Base-by-base conservation (phyloP, 495 filamentous ascomycete species). In the Friedmanniomyces simplex region DNA sequence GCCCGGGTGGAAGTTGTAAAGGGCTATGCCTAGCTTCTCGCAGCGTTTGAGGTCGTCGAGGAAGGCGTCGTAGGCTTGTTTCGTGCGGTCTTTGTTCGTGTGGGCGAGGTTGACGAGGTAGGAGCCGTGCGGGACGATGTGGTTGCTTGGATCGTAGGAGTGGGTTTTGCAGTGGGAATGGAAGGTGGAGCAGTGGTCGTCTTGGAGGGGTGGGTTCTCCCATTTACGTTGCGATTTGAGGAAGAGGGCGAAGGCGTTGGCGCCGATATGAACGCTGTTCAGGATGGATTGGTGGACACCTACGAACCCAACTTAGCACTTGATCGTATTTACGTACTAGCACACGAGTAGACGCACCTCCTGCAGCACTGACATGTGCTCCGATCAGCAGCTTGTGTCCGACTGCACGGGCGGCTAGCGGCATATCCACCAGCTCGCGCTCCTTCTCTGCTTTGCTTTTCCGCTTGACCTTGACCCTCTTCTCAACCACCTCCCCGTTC, bases 1-100 rank as follows among this genome's bases (percentile, higher is more conserved):
- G 50, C 93, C 93, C 0, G 93, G 93, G 68, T 98, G 93, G 75
- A 98, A 97, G 70, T 98, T 98, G 75, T 97, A 98, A 16, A 97
- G 76, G 58, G 71, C 78, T 67, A 98, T 95, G 0, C 87, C 87
- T 0, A 98, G 82, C n/a, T 76, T 76, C 66, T 95, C 90, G 68
- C 93, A 97, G 24, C 93, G 84, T 45, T 81, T 71, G 0, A 98
- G 76, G 68, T 98, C 93, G 61, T 98, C 91, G 22, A 95, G 58
- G 71, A 98, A 98, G 46, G 82, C 79, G 45, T 76, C 75, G 66
- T 95, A 96, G 12, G 88, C 90, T 70, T 96, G 88, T n/a, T 82
- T 79, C 20, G 89, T 84, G 65, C 93, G 95, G 20, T 76, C 77
- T 28, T 79, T 69, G 63, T 96, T 89, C 16, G 79, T 73, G 66